Conservation (phyloP, 1,284 basidiomycete genomes). For the Phylloporus sp. region DNA sequence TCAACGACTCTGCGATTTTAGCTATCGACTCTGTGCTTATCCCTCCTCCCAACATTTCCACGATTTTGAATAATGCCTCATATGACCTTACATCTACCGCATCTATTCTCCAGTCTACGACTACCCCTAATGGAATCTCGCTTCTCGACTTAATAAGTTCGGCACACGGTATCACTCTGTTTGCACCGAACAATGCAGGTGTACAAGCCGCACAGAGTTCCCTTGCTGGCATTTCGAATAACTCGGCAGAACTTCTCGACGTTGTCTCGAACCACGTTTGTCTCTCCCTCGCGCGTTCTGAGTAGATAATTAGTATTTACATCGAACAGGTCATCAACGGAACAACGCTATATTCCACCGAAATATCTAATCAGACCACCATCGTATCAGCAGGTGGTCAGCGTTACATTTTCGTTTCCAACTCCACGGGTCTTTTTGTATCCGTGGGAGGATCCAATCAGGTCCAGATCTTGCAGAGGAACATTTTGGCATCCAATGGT, state of each 20-base stretch:
- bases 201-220: constrained; percentile 47
- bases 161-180: constrained; percentile 71
- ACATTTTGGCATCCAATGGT: constrained; percentile 75
- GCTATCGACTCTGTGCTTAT: constrained; percentile 59
- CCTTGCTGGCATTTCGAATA: constrained; percentile 50
- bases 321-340: constrained; percentile 68
- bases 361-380: constrained; percentile 45
- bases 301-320: constrained; percentile 3
- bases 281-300: constrained; percentile 6
- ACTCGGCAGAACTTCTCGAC: constrained; percentile 54
- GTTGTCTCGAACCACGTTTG: constrained; percentile 71
- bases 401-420: constrained; percentile 59
- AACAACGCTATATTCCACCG: constrained; percentile 70
- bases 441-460: constrained; percentile 56
- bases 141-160: constrained; percentile 50
- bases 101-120: constrained; percentile 32
- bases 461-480: constrained; percentile 66
- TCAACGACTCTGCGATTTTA: constrained; percentile 59
- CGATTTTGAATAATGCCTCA: constrained; percentile 47
- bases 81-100: constrained; percentile 38
- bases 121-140: constrained; percentile 38
- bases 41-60: constrained; percentile 60
- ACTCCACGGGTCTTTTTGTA: constrained; percentile 71
- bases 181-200: constrained; percentile 68
- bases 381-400: constrained; percentile 70